These are phyloP conservation scores for Spiromastix sp. DNA, from an alignment of 2,329 filamentous ascomycete species.

Conservation along the genomic window DNA sequence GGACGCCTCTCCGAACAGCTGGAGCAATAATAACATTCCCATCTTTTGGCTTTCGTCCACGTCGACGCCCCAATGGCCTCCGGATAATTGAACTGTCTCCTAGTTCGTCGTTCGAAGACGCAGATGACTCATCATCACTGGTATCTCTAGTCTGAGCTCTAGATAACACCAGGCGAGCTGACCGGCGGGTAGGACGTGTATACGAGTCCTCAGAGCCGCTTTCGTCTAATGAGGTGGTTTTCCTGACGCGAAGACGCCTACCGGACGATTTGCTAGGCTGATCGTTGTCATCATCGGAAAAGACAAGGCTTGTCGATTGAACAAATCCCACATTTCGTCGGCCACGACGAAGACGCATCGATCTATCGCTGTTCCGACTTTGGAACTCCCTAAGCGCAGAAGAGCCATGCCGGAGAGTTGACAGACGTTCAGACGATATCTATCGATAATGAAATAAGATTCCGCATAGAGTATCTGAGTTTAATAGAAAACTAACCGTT, in stretches of 20 bases:
- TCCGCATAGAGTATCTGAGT: too few relatives aligned
- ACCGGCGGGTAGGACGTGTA: neutral
- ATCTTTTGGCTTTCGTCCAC: neutral
- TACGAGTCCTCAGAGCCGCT: neutral
- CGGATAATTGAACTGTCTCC: neutral
- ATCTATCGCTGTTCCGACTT: too few relatives aligned
- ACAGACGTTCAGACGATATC: too few relatives aligned
- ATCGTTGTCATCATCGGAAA: conserved; percentile 14
- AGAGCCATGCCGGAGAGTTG: too few relatives aligned
- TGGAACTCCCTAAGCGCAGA: too few relatives aligned
- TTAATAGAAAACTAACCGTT: neutral
- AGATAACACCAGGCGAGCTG: neutral
- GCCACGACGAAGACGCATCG: too few relatives aligned
- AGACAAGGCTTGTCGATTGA: conserved; percentile 8
- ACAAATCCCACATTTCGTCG: too few relatives aligned
- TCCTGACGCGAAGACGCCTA: too few relatives aligned
- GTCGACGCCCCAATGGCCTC: too few relatives aligned
- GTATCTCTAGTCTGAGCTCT: neutral
- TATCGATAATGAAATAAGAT: too few relatives aligned
- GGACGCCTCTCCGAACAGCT: conserved; percentile 5
- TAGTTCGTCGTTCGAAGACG: neutral
- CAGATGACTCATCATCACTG: neutral
- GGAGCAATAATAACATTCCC: neutral
- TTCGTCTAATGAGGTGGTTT: too few relatives aligned
- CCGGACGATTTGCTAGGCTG: too few relatives aligned